A percentile compares a stretch with the other conserved stretches of the same genome.
Conservation (phyloP, 73 alveolate species). For the Stentor roeselii region DNA sequence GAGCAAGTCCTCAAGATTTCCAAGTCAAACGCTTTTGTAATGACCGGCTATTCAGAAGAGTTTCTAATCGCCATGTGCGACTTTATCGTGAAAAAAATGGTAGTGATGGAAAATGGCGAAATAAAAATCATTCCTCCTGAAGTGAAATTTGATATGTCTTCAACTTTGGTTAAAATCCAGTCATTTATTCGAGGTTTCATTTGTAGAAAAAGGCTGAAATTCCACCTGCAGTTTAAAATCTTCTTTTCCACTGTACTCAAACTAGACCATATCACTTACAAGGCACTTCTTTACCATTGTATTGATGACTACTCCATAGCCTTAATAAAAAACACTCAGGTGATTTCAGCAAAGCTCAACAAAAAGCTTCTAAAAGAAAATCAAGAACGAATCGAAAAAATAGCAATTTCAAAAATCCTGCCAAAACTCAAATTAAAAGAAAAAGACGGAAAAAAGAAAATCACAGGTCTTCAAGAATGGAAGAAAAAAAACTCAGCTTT, state of each 20-base stretch:
- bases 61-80: neutral
- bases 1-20: neutral
- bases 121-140: neutral
- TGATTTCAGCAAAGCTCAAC: neutral
- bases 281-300: neutral
- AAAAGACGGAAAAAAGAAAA: neutral
- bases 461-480: neutral
- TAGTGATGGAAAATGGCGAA: neutral
- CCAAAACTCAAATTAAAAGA: neutral
- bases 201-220: neutral
- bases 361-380: neutral
- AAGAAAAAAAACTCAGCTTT: neutral
- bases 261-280: neutral
- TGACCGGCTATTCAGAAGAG: neutral
- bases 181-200: neutral
- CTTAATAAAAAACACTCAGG: neutral
- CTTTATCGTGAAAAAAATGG: neutral
- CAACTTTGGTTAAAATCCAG: neutral
- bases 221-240: neutral
- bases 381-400: neutral
- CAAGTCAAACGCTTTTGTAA: neutral
- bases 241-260: neutral
- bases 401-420: neutral
- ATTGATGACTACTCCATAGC: neutral
- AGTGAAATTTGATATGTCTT: neutral